Evolutionary conservation across 768 basidiomycete species (phyloP), one percentile per base, ranked within the genome.

Genomic region (Boletus bicolor): DNA sequence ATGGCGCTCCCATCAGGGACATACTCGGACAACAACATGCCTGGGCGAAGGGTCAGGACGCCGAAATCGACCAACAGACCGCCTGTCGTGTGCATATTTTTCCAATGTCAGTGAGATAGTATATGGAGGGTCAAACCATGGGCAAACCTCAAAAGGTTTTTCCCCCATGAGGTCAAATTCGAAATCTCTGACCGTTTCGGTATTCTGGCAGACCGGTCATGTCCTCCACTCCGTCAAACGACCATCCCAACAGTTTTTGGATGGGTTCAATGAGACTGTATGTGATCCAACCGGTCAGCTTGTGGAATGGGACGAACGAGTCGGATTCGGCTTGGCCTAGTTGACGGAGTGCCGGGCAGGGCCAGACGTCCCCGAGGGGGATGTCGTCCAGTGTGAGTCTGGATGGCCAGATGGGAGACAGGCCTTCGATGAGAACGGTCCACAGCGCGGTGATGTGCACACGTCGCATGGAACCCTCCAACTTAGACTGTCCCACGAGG

Each of bases 161-260:
- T 24, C 21, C 1, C 26, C 28, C 28, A 30, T 30, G 28, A 0
- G 28, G 3, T 30, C 14, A 0, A 7, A 24, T 11, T 28, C 37
- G 10, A 43, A 5, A 15, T 34, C 15, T 42, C 49, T 26, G 38
- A 63, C 93, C 96, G 60, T 97, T 97, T 42, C 95, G 83, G 72
- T 98, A 98, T 73, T 98, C 95, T 0, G 96, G 94, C 34, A 98
- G 72, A 3, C 96, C 96, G 0, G 94, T 97, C 82, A 94, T 82
- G 62, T 89, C 85, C 63, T 91, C 87, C 19, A 85, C 68, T 0
- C 91, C 91, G 0, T 87, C 83, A n/a, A 98, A 79, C 55, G 78
- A 74, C 93, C 95, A 98, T 0, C 80, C 78, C 7, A 94, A 77
- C 2, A 86, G 74, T 60, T 79, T 83, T 70, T 94, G 82, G 42